Conservation (phyloP, 2,329 filamentous ascomycete species). For the Colletotrichum sp. region DNA sequence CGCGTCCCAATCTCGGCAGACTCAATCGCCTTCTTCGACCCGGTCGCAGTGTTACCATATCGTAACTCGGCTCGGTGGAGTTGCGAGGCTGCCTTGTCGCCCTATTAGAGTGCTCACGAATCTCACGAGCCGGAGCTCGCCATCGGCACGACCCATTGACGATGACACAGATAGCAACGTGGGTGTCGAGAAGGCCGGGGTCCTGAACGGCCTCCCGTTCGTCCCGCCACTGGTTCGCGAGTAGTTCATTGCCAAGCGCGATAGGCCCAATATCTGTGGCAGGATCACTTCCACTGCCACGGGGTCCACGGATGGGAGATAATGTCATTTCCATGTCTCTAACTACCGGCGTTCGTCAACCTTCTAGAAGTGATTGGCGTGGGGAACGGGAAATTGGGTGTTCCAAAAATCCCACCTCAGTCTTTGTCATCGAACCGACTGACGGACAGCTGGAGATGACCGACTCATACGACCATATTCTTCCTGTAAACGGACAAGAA, state of each 20-base stretch:
- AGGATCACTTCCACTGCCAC: not conserved
- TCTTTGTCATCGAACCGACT: not conserved
- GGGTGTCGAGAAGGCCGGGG: not conserved
- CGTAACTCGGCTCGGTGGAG: not conserved
- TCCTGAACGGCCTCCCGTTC: conserved; percentile 10
- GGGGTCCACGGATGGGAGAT: conserved; percentile 18
- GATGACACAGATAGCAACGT: conserved; percentile 1
- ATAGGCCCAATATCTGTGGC: conserved; percentile 12
- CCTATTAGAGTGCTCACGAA: conserved; percentile 3
- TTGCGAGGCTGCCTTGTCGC: not conserved
- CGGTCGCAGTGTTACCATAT: not conserved
- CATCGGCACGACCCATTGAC: conserved; percentile 19
- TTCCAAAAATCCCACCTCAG: conserved; percentile 2
- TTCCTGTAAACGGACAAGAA: not conserved
- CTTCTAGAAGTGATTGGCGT: conserved; percentile 23
- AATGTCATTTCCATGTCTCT: conserved; percentile 21
- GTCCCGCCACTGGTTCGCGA: conserved; percentile 1
- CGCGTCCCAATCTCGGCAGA: conserved; percentile 2
- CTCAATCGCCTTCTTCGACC: not conserved
- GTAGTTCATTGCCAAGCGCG: conserved; percentile 10
- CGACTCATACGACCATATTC: not conserved
- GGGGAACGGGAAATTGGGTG: conserved; percentile 21
- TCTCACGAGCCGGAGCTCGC: conserved; percentile 12
- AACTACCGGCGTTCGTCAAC: conserved; percentile 20
- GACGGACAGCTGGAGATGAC: not conserved